Evolutionary conservation across 306 rosid genomes (phyloP).

Genomic region (Cicer arietinum): DNA sequence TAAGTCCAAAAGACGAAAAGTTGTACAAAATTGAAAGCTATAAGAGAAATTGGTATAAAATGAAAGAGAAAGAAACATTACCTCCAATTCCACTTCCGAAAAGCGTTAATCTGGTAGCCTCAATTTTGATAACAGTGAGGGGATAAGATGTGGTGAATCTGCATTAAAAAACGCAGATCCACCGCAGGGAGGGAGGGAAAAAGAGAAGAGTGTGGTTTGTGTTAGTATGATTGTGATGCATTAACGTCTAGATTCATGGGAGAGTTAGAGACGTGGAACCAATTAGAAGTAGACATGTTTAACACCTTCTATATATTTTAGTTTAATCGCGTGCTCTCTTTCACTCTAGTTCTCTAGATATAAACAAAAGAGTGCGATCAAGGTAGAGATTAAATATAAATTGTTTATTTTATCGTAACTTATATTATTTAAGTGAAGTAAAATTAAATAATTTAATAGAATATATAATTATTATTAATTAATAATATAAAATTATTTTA

Average conservation of each 20-base stretch:
- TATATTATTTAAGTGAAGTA: too few relatives aligned
- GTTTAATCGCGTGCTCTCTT: too few relatives aligned
- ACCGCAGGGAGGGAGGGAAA: conserved; percentile 3
- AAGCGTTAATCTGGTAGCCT: neutral
- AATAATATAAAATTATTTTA: too few relatives aligned
- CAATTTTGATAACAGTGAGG: neutral
- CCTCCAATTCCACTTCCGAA: conserved; percentile 18
- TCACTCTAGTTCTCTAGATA: too few relatives aligned
- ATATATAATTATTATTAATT: too few relatives aligned
- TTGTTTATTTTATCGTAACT: too few relatives aligned
- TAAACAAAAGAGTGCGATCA: too few relatives aligned
- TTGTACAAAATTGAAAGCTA: neutral
- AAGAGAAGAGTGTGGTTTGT: neutral
- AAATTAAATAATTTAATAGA: too few relatives aligned
- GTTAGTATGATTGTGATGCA: neutral
- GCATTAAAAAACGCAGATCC: conserved; percentile 44
- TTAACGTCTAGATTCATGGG: neutral
- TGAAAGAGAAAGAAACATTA: neutral
- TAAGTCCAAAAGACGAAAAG: neutral
- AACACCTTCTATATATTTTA: neutral
- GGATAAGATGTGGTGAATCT: neutral
- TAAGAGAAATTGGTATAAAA: neutral
- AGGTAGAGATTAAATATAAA: too few relatives aligned
- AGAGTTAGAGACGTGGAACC: neutral
- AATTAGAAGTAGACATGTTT: neutral